These are phyloP conservation scores for Metroxylon sagu DNA, from an alignment of 176 grass and related monocot species.

Conservation along the genomic window DNA sequence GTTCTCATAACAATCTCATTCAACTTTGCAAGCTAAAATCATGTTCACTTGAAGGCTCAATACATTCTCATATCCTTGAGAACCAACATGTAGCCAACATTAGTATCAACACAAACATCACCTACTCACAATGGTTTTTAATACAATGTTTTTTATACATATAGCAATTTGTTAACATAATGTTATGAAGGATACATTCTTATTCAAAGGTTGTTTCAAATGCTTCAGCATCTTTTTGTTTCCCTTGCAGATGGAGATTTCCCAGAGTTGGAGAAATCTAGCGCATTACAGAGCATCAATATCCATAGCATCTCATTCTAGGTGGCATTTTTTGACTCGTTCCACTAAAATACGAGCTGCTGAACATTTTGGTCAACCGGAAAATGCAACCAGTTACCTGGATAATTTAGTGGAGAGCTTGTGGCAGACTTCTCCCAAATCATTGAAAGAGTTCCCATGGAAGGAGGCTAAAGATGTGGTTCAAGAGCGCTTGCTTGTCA, in stretches of 20 bases:
- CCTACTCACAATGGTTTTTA: too few species aligned
- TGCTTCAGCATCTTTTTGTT: neutral
- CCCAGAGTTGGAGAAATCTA: neutral
- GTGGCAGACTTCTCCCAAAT: neutral
- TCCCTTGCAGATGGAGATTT: neutral
- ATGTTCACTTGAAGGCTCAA: too few species aligned
- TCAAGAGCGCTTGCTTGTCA: neutral
- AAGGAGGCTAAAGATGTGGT: conserved; percentile 18
- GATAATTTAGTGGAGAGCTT: conserved; percentile 7
- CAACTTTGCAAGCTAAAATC: too few species aligned
- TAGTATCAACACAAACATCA: too few species aligned
- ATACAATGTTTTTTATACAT: too few species aligned
- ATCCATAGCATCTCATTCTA: neutral
- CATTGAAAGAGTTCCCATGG: conserved; percentile 22
- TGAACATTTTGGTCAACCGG: conserved; percentile 1
- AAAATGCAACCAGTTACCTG: neutral
- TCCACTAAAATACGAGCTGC: conserved; percentile 11
- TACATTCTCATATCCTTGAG: too few species aligned
- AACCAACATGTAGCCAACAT: too few species aligned
- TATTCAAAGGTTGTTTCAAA: neutral
- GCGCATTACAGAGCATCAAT: neutral
- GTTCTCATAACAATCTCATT: too few species aligned
- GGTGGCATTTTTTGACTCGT: neutral
- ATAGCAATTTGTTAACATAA: too few species aligned
- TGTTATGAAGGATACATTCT: too few species aligned